These are phyloP conservation scores for Cryptococcus floricola DNA, from an alignment of 1,284 basidiomycete species.

Conservation along the genomic window DNA sequence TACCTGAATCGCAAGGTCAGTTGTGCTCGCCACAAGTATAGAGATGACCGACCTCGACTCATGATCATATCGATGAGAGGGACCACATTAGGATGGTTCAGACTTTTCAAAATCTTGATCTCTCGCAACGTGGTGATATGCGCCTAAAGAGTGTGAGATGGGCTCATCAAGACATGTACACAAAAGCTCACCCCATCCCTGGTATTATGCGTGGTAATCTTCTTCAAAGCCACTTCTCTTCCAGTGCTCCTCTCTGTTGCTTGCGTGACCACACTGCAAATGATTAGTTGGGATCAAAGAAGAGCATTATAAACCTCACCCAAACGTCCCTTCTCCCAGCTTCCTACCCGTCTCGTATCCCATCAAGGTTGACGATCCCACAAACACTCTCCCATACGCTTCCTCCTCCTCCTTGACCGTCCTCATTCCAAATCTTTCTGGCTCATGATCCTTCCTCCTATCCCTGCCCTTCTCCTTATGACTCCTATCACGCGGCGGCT, in stretches of 20 bases:
- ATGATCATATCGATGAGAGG: constrained; percentile 88
- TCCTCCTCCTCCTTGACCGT: constrained; percentile 62
- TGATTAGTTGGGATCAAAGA: neutral
- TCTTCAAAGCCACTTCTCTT: constrained; percentile 76
- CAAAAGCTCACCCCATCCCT: constrained; percentile 74
- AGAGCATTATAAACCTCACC: constrained; percentile 52
- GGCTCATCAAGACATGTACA: neutral
- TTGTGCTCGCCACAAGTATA: neutral
- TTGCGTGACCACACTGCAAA: constrained; percentile 76
- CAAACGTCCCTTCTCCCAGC: constrained; percentile 92
- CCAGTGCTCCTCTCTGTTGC: constrained; percentile 65
- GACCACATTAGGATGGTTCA: constrained; percentile 81
- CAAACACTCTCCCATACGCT: constrained; percentile 64
- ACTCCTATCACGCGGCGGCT: constrained; percentile 24
- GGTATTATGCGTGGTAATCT: constrained; percentile 82
- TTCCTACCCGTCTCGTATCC: constrained; percentile 79
- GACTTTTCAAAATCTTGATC: constrained; percentile 90
- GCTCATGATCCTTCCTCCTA: constrained; percentile 27
- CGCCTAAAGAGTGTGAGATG: constrained; percentile 30
- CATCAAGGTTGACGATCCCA: constrained; percentile 69
- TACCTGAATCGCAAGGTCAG: constrained; percentile 20
- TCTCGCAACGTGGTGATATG: constrained; percentile 96
- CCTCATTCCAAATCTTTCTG: constrained; percentile 40
- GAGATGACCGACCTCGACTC: constrained; percentile 42
- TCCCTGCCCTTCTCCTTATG: constrained; percentile 15